A percentile compares a stretch with the other conserved stretches of the same genome.
phyloP scores from a whole-genome alignment of 2,329 filamentous ascomycete genomes.

The Aspergillus costaricaensis region DNA sequence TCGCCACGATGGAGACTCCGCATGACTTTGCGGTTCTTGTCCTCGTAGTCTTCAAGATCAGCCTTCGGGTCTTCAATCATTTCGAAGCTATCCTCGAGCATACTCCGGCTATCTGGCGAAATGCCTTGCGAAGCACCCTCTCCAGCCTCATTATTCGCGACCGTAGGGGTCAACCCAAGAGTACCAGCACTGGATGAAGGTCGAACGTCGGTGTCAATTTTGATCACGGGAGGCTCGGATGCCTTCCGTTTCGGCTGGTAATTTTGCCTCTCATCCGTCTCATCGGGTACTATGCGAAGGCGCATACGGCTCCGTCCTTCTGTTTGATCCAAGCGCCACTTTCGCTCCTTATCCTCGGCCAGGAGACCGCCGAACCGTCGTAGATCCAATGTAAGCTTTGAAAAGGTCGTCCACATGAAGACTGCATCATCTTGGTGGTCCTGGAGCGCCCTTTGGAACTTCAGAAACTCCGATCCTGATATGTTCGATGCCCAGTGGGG shows the following conservation, averaged over 20 bases:
- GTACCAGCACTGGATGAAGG: constrained; percentile 46
- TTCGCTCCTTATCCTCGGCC: constrained; percentile 62
- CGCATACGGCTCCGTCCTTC: constrained; percentile 96
- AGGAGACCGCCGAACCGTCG: constrained; percentile 80
- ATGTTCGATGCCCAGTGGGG: constrained; percentile 95
- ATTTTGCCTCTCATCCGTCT: constrained; percentile 65
- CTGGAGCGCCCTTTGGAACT: constrained; percentile 83
- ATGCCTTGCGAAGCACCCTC: constrained; percentile 34
- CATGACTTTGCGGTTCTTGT: constrained; percentile 98
- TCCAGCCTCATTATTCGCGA: constrained; percentile 33
- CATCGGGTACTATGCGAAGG: constrained; percentile 79
- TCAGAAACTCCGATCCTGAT: constrained; percentile 85
- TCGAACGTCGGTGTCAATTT: constrained; percentile 49
- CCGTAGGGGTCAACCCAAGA: constrained; percentile 38
- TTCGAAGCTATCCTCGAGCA: constrained; percentile 88
- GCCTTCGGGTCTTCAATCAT: constrained; percentile 92
- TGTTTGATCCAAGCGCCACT: constrained; percentile 93
- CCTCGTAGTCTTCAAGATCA: constrained; percentile 82
- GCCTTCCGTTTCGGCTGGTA: constrained; percentile 82
- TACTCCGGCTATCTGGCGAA: constrained; percentile 40
- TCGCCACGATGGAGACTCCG: constrained; percentile 87
- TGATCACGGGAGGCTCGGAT: constrained; percentile 53
- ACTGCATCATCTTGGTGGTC: constrained; percentile 89
- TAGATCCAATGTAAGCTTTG: constrained; percentile 76
- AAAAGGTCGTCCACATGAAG: constrained; percentile 74